Evolutionary conservation across 1,139 yeast species (phyloP).

Genomic region (Spathaspora sp.): DNA sequence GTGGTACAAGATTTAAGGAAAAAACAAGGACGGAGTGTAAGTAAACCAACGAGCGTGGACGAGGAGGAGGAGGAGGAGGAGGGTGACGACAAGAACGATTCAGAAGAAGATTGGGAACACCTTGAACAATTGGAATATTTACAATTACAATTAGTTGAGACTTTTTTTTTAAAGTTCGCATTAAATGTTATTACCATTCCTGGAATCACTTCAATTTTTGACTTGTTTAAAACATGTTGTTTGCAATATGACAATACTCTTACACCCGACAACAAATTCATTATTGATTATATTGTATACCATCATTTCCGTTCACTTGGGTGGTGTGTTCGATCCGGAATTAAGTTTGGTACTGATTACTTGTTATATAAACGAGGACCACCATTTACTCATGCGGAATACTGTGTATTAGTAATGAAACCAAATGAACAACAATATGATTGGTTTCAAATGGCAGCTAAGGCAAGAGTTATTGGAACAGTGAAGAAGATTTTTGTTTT

Average conservation of each 20-base stretch:
- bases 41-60: background rate
- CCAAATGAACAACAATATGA: conserved; percentile 30
- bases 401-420: conserved; percentile 53
- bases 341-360: conserved; percentile 86
- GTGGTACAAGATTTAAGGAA: conserved; percentile 24
- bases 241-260: conserved; percentile 6
- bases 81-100: no score
- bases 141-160: conserved; percentile 77
- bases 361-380: conserved; percentile 88
- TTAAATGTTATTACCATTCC: conserved; percentile 40
- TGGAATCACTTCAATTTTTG: conserved; percentile 13
- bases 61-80: no score
- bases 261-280: conserved; percentile 38
- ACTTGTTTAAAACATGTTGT: conserved; percentile 31
- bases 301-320: conserved; percentile 88
- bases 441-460: conserved; percentile 66
- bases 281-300: conserved; percentile 67
- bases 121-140: conserved; percentile 57
- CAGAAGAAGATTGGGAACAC: conserved; percentile 26
- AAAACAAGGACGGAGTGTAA: background rate
- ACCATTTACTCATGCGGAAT: conserved; percentile 93
- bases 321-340: conserved; percentile 93
- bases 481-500: conserved; percentile 79
- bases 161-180: conserved; percentile 60
- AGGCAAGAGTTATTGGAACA: conserved; percentile 81